phyloP scores from a whole-genome alignment of 2,329 filamentous ascomycete genomes.

The Furcasterigmium sp. region DNA sequence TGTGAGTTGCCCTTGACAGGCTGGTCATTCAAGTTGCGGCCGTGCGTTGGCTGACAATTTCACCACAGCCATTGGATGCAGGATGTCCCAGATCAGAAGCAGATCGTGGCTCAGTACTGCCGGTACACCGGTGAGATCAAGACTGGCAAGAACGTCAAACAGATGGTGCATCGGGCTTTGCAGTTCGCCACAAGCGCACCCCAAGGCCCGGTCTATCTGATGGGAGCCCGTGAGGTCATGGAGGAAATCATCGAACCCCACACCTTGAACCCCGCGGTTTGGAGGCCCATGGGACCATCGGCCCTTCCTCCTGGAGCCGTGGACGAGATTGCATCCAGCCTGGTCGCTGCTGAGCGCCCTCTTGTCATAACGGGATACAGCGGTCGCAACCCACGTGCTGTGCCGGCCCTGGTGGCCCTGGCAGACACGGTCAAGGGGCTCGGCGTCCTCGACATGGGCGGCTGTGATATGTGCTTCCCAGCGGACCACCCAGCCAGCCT shows the following conservation, averaged over 20 bases:
- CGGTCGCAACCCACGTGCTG: conserved; percentile 61
- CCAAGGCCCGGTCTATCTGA: conserved; percentile 74
- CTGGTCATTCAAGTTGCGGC: background rate
- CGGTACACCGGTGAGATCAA: conserved; percentile 79
- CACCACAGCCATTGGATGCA: conserved; percentile 65
- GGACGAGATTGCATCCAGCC: conserved; percentile 52
- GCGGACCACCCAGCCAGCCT: conserved; percentile 62
- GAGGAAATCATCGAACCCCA: conserved; percentile 77
- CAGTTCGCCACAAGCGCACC: conserved; percentile 77
- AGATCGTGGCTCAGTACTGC: conserved; percentile 80
- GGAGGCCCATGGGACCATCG: conserved; percentile 64
- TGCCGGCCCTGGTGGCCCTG: conserved; percentile 57
- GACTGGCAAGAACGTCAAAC: conserved; percentile 79
- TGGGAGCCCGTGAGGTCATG: conserved; percentile 75
- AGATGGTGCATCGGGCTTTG: conserved; percentile 79
- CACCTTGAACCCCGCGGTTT: conserved; percentile 59
- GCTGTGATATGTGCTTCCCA: conserved; percentile 77
- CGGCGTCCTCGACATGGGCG: conserved; percentile 70
- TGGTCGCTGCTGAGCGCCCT: conserved; percentile 59
- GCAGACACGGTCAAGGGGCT: conserved; percentile 63
- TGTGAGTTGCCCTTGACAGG: conserved; percentile 23
- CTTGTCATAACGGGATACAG: conserved; percentile 66
- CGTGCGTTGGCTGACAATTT: background rate
- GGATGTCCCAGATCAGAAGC: conserved; percentile 75
- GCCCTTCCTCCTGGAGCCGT: conserved; percentile 49